phyloP scores from a whole-genome alignment of 495 filamentous ascomycete species.

The Xylaria sp. region DNA sequence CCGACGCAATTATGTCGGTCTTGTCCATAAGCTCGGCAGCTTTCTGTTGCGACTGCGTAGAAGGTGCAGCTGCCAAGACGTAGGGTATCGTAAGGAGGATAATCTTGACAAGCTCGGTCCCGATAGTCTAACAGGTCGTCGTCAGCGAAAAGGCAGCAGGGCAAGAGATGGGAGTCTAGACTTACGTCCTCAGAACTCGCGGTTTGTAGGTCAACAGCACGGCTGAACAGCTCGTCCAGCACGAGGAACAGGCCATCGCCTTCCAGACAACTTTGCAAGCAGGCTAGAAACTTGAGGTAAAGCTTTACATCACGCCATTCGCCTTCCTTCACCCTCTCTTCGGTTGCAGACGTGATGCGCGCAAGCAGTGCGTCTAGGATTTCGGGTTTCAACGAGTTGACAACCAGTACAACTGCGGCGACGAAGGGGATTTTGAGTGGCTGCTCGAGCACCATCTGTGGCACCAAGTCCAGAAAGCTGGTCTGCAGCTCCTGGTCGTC shows the following conservation, averaged over 20 bases:
- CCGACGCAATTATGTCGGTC: constrained; percentile 87
- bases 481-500: constrained; percentile 74
- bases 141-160: constrained; percentile 20
- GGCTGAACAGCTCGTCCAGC: constrained; percentile 81
- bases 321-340: constrained; percentile 69
- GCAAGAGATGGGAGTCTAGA: constrained; percentile 19
- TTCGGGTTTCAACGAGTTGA: constrained; percentile 76
- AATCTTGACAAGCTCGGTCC: constrained; percentile 92
- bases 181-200: constrained; percentile 88
- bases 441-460: constrained; percentile 86
- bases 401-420: constrained; percentile 76
- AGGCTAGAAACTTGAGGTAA: constrained; percentile 82
- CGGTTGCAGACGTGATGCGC: constrained; percentile 61
- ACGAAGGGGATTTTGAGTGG: constrained; percentile 96
- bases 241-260: constrained; percentile 87
- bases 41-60: constrained; percentile 67
- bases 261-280: constrained; percentile 78
- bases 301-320: constrained; percentile 93
- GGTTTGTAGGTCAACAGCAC: constrained; percentile 88
- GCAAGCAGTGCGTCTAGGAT: constrained; percentile 71
- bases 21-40: constrained; percentile 83
- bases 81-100: constrained; percentile 94
- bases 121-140: constrained; percentile 63
- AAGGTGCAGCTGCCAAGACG: constrained; percentile 74
- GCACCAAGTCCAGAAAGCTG: constrained; percentile 71